These are phyloP conservation scores for Magnolia changhungtana DNA, from an alignment of 164 flowering plant genomes.

Conservation along the genomic window DNA sequence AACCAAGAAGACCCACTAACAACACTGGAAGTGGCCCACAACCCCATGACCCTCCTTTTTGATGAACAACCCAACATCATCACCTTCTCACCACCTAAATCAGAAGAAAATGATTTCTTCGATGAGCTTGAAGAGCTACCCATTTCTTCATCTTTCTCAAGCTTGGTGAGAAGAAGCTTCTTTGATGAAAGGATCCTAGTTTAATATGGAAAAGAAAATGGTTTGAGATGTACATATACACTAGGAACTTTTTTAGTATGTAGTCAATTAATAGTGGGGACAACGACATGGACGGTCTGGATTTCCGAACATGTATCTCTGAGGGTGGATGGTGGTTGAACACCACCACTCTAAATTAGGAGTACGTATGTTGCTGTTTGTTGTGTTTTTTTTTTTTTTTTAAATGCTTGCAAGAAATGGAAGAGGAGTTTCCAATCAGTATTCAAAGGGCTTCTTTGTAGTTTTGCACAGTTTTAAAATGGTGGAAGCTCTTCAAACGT, in stretches of 20 bases:
- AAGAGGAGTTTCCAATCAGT: no score
- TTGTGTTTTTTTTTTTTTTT: no score
- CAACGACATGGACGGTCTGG: no score
- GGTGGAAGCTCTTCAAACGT: no score
- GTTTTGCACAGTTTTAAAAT: no score
- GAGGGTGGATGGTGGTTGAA: no score
- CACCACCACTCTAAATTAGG: no score
- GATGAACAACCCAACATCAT: slow-evolving; percentile 47
- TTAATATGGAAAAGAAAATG: slow-evolving; percentile 1
- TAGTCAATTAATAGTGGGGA: no score
- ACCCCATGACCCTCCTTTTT: slow-evolving; percentile 25
- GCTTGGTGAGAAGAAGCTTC: slow-evolving; percentile 49
- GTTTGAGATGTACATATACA: neutral
- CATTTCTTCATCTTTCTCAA: slow-evolving; percentile 44
- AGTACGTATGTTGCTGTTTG: no score
- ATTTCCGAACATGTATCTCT: no score
- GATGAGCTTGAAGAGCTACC: slow-evolving; percentile 88
- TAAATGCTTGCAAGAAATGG: no score
- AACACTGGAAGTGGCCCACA: neutral
- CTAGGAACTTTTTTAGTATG: neutral
- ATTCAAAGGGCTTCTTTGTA: no score
- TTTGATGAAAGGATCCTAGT: slow-evolving; percentile 59
- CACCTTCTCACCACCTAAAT: slow-evolving; percentile 33
- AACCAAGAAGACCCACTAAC: slow-evolving; percentile 18
- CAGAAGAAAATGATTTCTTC: slow-evolving; percentile 72